Conservation (phyloP, 257 asterid species). For the Knoxia roxburghii region DNA sequence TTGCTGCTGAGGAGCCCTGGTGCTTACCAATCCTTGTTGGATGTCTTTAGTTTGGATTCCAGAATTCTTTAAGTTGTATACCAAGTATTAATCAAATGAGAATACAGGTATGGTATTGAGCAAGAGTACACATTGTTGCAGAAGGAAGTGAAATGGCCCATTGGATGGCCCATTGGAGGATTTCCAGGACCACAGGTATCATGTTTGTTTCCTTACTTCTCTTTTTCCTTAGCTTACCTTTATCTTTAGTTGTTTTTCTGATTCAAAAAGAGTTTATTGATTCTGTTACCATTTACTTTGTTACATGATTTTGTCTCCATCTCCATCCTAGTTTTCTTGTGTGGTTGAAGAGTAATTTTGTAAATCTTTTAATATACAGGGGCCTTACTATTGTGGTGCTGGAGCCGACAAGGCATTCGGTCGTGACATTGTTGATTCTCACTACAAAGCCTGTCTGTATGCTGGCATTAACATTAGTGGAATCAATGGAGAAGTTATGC, state of each 20-base stretch:
- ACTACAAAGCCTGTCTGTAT: constrained; percentile 70
- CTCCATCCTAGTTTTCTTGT: background rate
- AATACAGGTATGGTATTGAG: constrained; percentile 69
- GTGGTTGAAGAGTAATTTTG: background rate
- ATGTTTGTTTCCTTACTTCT: background rate
- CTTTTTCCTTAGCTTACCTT: background rate
- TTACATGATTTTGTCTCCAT: background rate
- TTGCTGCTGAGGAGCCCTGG: constrained; percentile 81
- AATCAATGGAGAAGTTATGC: constrained; percentile 81
- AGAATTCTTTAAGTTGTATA: background rate
- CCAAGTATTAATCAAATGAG: background rate
- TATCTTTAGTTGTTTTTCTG: background rate
- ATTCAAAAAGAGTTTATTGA: background rate
- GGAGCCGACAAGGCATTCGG: constrained; percentile 85
- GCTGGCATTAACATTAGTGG: constrained; percentile 82
- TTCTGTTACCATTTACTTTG: background rate
- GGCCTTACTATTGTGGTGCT: constrained; percentile 72
- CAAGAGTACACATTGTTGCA: constrained; percentile 70
- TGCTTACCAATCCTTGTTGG: constrained; percentile 10
- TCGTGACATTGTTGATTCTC: constrained; percentile 69
- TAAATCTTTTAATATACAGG: constrained; percentile 30
- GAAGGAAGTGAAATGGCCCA: constrained; percentile 59
- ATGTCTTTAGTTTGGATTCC: background rate
- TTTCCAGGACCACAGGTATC: constrained; percentile 83
- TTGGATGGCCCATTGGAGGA: constrained; percentile 82